Evolutionary conservation across 2,329 filamentous ascomycete species (phyloP).

Genomic region (Cladosporium sp.): DNA sequence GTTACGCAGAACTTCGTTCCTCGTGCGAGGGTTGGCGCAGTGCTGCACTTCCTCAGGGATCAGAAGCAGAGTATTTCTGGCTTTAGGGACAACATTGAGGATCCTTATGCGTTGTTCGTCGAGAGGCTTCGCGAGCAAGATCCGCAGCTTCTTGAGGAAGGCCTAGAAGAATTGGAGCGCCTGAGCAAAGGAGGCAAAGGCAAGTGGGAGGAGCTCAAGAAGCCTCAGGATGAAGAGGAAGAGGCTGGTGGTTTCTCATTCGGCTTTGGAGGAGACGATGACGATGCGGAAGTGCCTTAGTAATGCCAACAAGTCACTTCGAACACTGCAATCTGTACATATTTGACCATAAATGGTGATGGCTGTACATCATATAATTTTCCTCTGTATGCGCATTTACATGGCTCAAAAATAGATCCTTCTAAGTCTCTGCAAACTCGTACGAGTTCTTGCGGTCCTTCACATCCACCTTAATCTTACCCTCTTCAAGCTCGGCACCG

Average conservation of each 20-base stretch:
- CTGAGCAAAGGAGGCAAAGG: constrained; percentile 63
- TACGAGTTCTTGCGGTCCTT: constrained; percentile 74
- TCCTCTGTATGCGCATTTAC: not conserved
- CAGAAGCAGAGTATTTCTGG: constrained; percentile 83
- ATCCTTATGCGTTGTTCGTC: constrained; percentile 71
- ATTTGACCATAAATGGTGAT: too few species aligned
- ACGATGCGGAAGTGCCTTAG: constrained; percentile 26
- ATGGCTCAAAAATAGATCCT: not conserved
- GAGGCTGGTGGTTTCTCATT: constrained; percentile 56
- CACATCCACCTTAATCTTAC: constrained; percentile 74
- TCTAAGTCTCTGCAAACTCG: constrained; percentile 54
- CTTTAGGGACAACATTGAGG: constrained; percentile 63
- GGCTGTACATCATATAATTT: not conserved
- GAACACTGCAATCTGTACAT: not conserved
- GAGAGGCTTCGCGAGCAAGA: constrained; percentile 57
- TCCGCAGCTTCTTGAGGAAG: constrained; percentile 62
- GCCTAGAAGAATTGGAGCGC: constrained; percentile 58
- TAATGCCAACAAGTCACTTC: not conserved
- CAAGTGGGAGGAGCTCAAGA: constrained; percentile 78
- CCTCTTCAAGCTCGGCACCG: constrained; percentile 79
- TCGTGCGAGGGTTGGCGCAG: constrained; percentile 62
- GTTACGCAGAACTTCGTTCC: constrained; percentile 96
- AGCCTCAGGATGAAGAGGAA: constrained; percentile 40
- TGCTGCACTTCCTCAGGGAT: constrained; percentile 72
- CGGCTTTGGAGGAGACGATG: constrained; percentile 53